phyloP scores from a whole-genome alignment of 768 basidiomycete species.

The Gelatoporia subvermispora region DNA sequence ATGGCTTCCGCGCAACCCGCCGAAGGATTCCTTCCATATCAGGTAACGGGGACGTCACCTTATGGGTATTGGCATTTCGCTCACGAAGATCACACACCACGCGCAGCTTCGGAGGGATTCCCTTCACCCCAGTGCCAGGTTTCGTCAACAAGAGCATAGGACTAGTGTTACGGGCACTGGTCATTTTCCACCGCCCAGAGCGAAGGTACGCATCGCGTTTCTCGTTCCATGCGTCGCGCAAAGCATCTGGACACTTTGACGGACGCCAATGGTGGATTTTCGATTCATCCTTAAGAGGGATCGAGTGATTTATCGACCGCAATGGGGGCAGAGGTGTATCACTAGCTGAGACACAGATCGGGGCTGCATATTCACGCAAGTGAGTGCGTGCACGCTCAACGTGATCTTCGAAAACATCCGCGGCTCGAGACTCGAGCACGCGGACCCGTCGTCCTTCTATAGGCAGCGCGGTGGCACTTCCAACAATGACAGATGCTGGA shows the following conservation, averaged over 20 bases:
- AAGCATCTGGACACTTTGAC: slow-evolving; percentile 30
- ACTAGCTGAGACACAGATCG: slow-evolving; percentile 11
- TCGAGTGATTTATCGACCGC: slow-evolving; percentile 30
- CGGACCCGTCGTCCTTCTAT: slow-evolving; percentile 10
- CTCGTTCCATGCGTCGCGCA: slow-evolving; percentile 19
- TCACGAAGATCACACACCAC: slow-evolving; percentile 24
- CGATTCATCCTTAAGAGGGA: slow-evolving; percentile 27
- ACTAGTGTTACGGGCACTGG: slow-evolving; percentile 19
- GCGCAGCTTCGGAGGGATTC: slow-evolving; percentile 14
- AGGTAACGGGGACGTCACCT: slow-evolving; percentile 21
- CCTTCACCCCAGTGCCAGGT: slow-evolving; percentile 13
- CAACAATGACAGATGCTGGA: slow-evolving; percentile 13
- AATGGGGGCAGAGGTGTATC: slow-evolving; percentile 18
- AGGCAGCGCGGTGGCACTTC: slow-evolving; percentile 4
- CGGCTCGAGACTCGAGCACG: slow-evolving; percentile 10
- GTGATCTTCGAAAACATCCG: slow-evolving; percentile 9
- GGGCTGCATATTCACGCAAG: slow-evolving; percentile 10
- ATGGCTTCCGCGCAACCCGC: slow-evolving; percentile 7
- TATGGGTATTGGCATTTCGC: slow-evolving; percentile 28
- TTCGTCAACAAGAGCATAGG: slow-evolving; percentile 32
- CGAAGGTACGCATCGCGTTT: slow-evolving; percentile 27
- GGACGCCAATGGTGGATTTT: slow-evolving; percentile 29
- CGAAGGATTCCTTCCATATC: slow-evolving; percentile 11
- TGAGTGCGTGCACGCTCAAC: slow-evolving; percentile 11
- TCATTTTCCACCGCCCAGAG: slow-evolving; percentile 27